Evolutionary conservation across 2,329 filamentous ascomycete species (phyloP).

Genomic region (Didymella segeticola): DNA sequence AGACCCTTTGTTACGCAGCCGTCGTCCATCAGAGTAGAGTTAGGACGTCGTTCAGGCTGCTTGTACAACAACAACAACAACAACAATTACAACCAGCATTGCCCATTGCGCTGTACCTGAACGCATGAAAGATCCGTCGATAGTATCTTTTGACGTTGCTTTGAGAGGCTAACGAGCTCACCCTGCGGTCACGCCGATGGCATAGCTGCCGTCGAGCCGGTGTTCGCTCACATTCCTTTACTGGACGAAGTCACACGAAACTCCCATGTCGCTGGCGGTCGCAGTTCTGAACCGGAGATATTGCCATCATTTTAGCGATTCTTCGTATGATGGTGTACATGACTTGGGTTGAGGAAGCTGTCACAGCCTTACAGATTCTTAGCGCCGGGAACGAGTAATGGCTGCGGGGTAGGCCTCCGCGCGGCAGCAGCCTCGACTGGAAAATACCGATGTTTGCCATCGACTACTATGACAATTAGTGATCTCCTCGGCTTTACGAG

Average conservation of each 20-base stretch:
- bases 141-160: neutral
- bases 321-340: neutral
- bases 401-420: conserved; percentile 34
- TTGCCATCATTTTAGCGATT: neutral
- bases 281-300: neutral
- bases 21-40: neutral
- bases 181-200: neutral
- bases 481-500: conserved; percentile 17
- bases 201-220: neutral
- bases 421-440: conserved; percentile 6
- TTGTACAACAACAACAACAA: no score
- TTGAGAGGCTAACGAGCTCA: neutral
- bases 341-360: neutral
- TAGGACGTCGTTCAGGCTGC: neutral
- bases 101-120: neutral
- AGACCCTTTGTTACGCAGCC: neutral
- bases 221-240: neutral
- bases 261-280: neutral
- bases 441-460: conserved; percentile 34
- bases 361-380: conserved; percentile 10
- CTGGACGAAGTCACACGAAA: neutral
- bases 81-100: neutral
- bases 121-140: neutral
- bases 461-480: conserved; percentile 17
- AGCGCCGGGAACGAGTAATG: conserved; percentile 18